A percentile compares a stretch with the other conserved stretches of the same genome.
These are phyloP conservation scores for Penicillium sp. DNA, from an alignment of 2,329 filamentous ascomycete species.

Conservation along the genomic window DNA sequence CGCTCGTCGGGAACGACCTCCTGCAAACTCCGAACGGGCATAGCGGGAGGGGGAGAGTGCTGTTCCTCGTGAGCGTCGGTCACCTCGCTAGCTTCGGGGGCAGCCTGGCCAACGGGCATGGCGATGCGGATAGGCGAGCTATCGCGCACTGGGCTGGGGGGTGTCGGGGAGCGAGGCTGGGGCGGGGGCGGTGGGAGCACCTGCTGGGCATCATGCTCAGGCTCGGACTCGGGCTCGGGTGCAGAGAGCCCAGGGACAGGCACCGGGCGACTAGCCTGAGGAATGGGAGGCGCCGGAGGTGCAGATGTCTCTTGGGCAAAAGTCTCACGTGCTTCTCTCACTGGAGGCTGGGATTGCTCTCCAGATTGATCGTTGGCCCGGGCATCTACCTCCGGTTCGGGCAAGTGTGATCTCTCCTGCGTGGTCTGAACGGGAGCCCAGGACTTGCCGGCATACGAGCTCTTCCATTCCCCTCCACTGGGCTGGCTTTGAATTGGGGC, in stretches of 20 bases:
- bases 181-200: slow-evolving; percentile 42
- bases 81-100: slow-evolving; percentile 47
- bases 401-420: slow-evolving; percentile 62
- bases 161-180: slow-evolving; percentile 51
- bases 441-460: slow-evolving; percentile 83
- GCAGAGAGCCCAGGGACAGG: slow-evolving; percentile 75
- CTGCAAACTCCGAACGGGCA: slow-evolving; percentile 67
- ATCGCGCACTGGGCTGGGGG: slow-evolving; percentile 56
- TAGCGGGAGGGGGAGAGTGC: slow-evolving; percentile 40
- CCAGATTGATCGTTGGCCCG: slow-evolving; percentile 53
- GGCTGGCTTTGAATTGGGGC: slow-evolving; percentile 64
- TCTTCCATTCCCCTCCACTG: slow-evolving; percentile 84
- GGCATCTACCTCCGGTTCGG: slow-evolving; percentile 65
- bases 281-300: slow-evolving; percentile 54
- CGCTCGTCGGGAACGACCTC: slow-evolving; percentile 65
- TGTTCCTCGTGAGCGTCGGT: slow-evolving; percentile 47
- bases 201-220: slow-evolving; percentile 42
- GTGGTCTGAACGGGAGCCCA: slow-evolving; percentile 83
- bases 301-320: slow-evolving; percentile 71
- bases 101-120: slow-evolving; percentile 73
- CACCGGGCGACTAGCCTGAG: slow-evolving; percentile 67
- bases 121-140: slow-evolving; percentile 82
- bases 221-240: slow-evolving; percentile 53
- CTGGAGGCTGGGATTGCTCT: slow-evolving; percentile 61
- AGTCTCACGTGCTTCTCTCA: slow-evolving; percentile 76